phyloP scores from a whole-genome alignment of 2,329 filamentous ascomycete species.

The Didymella glomerata region DNA sequence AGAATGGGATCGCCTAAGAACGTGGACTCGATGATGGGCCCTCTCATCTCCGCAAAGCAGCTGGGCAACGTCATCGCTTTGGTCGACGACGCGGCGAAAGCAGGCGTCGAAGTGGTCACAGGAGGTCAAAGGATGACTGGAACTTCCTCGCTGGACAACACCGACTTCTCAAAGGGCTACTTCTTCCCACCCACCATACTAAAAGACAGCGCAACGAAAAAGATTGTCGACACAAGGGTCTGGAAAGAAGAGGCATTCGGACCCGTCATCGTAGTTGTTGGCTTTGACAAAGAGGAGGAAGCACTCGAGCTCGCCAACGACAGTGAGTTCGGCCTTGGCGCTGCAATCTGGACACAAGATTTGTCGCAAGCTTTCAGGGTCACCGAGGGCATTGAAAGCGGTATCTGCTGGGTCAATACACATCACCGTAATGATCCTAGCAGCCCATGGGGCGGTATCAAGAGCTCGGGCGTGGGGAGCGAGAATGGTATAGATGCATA shows the following conservation, averaged over 20 bases:
- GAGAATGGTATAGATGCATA: constrained; percentile 71
- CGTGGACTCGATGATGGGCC: constrained; percentile 68
- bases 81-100: constrained; percentile 46
- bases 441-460: constrained; percentile 73
- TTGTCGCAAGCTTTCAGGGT: constrained; percentile 59
- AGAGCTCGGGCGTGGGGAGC: constrained; percentile 71
- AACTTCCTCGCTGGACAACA: constrained; percentile 59
- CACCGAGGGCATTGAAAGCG: constrained; percentile 58
- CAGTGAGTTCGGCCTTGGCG: constrained; percentile 60
- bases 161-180: constrained; percentile 61
- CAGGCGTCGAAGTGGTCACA: constrained; percentile 54
- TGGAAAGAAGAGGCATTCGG: constrained; percentile 62
- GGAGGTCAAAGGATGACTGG: constrained; percentile 62
- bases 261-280: constrained; percentile 60
- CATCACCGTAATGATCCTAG: constrained; percentile 78
- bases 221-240: constrained; percentile 48
- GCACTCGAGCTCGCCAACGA: constrained; percentile 60
- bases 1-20: constrained; percentile 68
- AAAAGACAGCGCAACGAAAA: constrained; percentile 35
- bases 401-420: constrained; percentile 59
- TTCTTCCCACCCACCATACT: constrained; percentile 60
- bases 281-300: constrained; percentile 58
- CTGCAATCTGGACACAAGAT: constrained; percentile 61
- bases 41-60: constrained; percentile 66
- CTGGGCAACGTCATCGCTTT: constrained; percentile 49